These are phyloP conservation scores for Acrocalymma vagum DNA, from an alignment of 2,329 filamentous ascomycete species.

Conservation along the genomic window DNA sequence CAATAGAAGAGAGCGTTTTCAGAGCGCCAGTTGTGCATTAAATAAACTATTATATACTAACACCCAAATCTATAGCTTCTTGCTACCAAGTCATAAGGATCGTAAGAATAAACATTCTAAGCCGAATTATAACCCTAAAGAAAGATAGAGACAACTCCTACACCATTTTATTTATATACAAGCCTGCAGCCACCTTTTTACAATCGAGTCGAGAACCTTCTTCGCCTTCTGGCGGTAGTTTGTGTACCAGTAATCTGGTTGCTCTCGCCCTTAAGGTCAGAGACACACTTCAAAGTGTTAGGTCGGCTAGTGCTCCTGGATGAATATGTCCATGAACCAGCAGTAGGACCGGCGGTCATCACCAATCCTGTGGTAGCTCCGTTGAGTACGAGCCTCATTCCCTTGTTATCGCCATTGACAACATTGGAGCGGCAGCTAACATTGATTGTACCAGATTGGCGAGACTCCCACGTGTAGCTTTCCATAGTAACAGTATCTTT, in stretches of 20 bases:
- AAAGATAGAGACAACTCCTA: too few species aligned
- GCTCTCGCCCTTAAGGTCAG: slow-evolving; percentile 32
- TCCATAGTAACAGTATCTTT: slow-evolving; percentile 41
- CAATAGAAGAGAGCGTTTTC: too few species aligned
- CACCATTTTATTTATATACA: too few species aligned
- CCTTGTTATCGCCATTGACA: slow-evolving; percentile 38
- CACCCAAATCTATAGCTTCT: too few species aligned
- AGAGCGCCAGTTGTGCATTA: too few species aligned
- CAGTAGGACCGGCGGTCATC: slow-evolving; percentile 28
- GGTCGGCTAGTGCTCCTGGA: slow-evolving; percentile 35
- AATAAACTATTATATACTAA: too few species aligned
- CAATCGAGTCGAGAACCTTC: too few species aligned
- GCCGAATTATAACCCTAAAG: too few species aligned
- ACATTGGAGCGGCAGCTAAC: slow-evolving; percentile 47
- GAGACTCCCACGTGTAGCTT: slow-evolving; percentile 40
- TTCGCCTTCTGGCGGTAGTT: slow-evolving; percentile 29
- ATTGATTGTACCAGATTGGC: slow-evolving; percentile 38
- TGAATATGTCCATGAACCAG: slow-evolving; percentile 39
- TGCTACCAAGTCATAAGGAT: too few species aligned
- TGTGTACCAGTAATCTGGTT: slow-evolving; percentile 21
- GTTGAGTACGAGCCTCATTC: slow-evolving; percentile 38
- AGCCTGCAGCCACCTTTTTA: too few species aligned
- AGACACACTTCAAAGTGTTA: slow-evolving; percentile 36
- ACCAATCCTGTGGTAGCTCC: slow-evolving; percentile 24
- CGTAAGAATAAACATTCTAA: too few species aligned